phyloP scores from a whole-genome alignment of 2,329 filamentous ascomycete genomes.

The Capronia epimyces region DNA sequence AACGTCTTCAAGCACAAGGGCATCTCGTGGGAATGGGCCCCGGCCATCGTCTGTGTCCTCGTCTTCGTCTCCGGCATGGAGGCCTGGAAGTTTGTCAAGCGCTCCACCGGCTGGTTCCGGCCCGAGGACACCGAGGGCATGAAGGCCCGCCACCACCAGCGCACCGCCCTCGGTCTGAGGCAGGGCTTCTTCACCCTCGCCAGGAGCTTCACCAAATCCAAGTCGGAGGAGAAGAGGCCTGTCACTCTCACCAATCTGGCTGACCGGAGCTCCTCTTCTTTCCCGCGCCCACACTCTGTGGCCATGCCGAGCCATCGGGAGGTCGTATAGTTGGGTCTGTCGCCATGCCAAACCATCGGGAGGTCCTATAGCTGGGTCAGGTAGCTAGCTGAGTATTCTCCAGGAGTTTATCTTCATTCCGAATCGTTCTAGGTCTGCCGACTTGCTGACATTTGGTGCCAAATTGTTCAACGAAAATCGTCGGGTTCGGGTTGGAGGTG shows the following conservation, averaged over 20 bases:
- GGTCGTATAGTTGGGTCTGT: not conserved
- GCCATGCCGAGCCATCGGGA: not conserved
- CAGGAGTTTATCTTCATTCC: no score
- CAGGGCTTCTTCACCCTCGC: slow-evolving; percentile 35
- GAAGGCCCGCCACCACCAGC: slow-evolving; percentile 27
- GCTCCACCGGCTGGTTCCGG: slow-evolving; percentile 36
- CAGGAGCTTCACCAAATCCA: slow-evolving; percentile 30
- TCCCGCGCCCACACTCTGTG: not conserved
- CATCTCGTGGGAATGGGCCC: slow-evolving; percentile 64
- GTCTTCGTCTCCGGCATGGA: slow-evolving; percentile 61
- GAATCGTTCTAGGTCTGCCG: no score
- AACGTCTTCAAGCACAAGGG: slow-evolving; percentile 60
- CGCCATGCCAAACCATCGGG: not conserved
- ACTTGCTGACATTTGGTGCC: no score
- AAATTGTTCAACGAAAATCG: no score
- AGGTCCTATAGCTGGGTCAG: not conserved
- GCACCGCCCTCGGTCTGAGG: slow-evolving; percentile 29
- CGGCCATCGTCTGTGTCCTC: slow-evolving; percentile 55
- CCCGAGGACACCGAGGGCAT: slow-evolving; percentile 32
- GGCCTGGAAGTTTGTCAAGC: slow-evolving; percentile 61
- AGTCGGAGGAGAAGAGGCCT: slow-evolving; percentile 29
- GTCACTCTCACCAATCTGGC: not conserved
- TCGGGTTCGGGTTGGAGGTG: no score
- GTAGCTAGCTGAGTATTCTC: not conserved
- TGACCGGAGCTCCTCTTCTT: not conserved